Conservation (phyloP, 306 rosid species). For the Quercus robur region DNA sequence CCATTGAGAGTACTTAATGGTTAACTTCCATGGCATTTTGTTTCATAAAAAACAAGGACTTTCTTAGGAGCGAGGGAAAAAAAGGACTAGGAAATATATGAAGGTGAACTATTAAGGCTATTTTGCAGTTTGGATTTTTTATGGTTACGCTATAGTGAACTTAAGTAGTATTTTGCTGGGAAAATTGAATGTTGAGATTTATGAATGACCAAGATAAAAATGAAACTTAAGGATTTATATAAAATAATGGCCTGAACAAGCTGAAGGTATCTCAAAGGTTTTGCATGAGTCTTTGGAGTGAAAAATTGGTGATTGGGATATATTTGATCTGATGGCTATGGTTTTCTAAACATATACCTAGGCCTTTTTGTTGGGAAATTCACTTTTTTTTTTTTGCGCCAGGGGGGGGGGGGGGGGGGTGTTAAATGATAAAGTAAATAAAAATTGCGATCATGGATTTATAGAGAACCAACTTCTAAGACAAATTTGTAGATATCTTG, state of each 20-base stretch:
- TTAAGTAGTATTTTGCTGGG: background rate
- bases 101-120: background rate
- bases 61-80: background rate
- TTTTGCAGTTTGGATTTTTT: background rate
- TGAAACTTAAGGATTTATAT: background rate
- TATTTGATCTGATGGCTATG: background rate
- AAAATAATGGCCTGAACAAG: background rate
- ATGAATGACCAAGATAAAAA: background rate
- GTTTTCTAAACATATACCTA: background rate
- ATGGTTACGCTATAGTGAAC: background rate
- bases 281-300: background rate
- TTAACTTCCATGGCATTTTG: background rate
- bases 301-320: background rate
- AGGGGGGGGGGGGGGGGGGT: too few species aligned
- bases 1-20: background rate
- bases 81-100: background rate
- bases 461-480: background rate
- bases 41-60: background rate
- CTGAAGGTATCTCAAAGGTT: background rate
- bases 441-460: background rate
- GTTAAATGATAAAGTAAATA: background rate
- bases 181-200: background rate
- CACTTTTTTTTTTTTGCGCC: background rate
- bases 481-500: background rate
- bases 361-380: background rate